Evolutionary conservation across 805 yeast species (phyloP), one percentile per base, ranked within the genome.

Genomic region (Nakazawaea molendinolei): DNA sequence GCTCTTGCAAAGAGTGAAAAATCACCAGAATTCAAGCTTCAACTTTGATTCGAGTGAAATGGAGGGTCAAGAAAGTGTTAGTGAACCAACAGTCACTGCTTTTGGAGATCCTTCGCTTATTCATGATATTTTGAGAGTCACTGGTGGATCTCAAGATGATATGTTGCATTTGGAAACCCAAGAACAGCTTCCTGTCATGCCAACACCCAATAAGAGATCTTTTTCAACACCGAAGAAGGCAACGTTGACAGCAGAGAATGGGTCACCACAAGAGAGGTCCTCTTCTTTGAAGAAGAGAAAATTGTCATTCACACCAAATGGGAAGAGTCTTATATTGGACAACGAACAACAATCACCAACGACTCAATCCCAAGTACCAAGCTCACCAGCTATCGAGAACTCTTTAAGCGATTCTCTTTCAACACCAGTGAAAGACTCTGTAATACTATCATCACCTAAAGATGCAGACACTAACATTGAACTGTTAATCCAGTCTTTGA

Each of bases 11-110:
- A 23, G 28, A 25, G 23, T 33, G 1, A 30, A 30, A 9, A 25
- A 8, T 4, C 23, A 25, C 13, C 5, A n/a, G n/a, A n/a, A n/a
- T n/a, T n/a, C 22, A 13, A 17, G 24, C 16, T 33, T 32, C 3
- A 36, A 30, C 29, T 31, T 31, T 24, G 40, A 37, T 23, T 21
- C 35, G 14, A 34, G 24, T 22, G 31, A 31, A 21, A 29, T 42
- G 39, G 30, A 47, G 36, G 28, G 38, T 34, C 18, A 38, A 36
- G 41, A 34, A 32, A 19, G 14, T 27, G 50, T 55, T 28, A 38
- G 53, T 27, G 31, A 41, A 5, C 36, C 47, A 45, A 49, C 53
- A 3, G 40, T 50, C 1, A 46, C 55, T 17, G 54, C 38, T 5
- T 38, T 38, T 25, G 34, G 34, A 10, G 41, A 38, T 30, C 41